Conservation (phyloP, 176 grass and related monocot species). For the Carex littledalei region DNA sequence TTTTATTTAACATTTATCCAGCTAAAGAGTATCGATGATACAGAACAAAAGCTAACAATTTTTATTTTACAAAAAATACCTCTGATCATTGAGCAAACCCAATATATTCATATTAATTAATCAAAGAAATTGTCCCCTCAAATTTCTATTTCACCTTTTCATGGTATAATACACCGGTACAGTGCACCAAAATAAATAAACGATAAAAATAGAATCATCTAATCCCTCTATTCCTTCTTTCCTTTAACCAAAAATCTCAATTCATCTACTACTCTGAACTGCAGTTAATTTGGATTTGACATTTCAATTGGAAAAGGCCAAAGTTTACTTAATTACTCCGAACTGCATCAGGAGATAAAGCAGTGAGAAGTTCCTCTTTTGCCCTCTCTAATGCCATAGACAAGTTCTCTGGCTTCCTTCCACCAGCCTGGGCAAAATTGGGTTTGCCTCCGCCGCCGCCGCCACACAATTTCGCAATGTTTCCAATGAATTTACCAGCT, state of each 20-base stretch:
- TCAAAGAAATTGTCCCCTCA: not conserved
- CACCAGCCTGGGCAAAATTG: slow-evolving; percentile 90
- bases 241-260: not conserved
- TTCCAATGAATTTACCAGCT: slow-evolving; percentile 80
- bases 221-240: not conserved
- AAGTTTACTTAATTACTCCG: not conserved
- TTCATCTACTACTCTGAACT: not conserved
- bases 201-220: not conserved
- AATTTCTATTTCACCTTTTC: not conserved
- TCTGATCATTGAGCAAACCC: not conserved
- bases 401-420: slow-evolving; percentile 88
- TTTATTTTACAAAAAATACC: not conserved
- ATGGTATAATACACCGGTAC: not conserved
- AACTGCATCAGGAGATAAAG: slow-evolving; percentile 23
- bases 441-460: slow-evolving; percentile 88
- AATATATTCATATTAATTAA: not conserved
- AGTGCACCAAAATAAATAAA: not conserved
- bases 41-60: not conserved
- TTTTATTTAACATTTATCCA: not conserved
- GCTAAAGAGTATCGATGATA: not conserved
- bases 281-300: not conserved
- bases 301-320: not conserved
- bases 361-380: slow-evolving; percentile 42
- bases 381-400: slow-evolving; percentile 65
- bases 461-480: slow-evolving; percentile 81